Base-by-base conservation (phyloP, 2,329 filamentous ascomycete genomes). In the Drechslerella coelobrocha region DNA sequence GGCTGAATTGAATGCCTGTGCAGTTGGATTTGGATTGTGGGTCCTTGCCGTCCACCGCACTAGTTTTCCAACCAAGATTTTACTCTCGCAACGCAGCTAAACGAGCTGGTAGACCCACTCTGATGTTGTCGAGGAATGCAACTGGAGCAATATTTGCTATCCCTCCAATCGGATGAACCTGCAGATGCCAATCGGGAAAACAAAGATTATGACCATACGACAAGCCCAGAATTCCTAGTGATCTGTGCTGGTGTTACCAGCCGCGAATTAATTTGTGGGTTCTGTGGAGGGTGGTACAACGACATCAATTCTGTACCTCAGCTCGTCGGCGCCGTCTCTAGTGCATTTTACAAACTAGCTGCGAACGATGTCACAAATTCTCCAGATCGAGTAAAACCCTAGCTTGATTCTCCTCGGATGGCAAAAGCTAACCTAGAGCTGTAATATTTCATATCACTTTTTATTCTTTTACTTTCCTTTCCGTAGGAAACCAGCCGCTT, bases 191-290 rank as follows among this genome's bases (percentile, higher is more conserved):
- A 39, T 45, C 10, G 12, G 51, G 27, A 53, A 10, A 27, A 29
- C n/a, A 57, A 21, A 4, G 10, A 26, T 19, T 47, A n/a, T 23
- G 24, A 17, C 19, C 39, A 23, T 23, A 63, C 29, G 12, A 10
- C 52, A 50, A 69, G 48, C 45, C 66, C 59, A 60, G 53, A 60
- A 60, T 48, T 71, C 60, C 57, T 43, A 47, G 47, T 56, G 52
- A 55, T 59, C 41, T 61, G 50, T 52, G 19, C 21, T 57, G 26
- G 66, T 71, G 53, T 26, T 55, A 71, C 59, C 52, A 39, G n/a
- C 41, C 21, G 21, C 41, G 41, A 45, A 45, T 23, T 54, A 48
- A 31, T 57, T 62, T 34, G 48, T 60, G 48, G 37, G 34, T 45
- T 60, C 51, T 29, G 55, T 41, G 51, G 41, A 62, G 27, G 56